phyloP scores from a whole-genome alignment of 2,329 filamentous ascomycete genomes.

The Cryphonectria parasitica region DNA sequence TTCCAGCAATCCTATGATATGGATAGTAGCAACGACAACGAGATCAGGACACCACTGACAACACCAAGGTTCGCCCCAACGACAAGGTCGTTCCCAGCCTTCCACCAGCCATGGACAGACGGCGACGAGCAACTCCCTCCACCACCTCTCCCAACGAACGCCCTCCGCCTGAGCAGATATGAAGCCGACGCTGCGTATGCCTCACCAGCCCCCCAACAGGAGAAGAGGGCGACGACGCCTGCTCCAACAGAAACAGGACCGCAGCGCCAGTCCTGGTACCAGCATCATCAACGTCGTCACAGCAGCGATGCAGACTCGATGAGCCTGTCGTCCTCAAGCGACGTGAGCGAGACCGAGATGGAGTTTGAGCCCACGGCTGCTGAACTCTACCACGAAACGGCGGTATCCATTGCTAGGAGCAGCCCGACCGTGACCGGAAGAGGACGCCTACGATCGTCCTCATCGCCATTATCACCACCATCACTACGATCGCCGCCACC shows the following conservation, averaged over 20 bases:
- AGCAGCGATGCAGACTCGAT: neutral
- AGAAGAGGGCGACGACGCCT: neutral
- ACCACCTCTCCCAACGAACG: neutral
- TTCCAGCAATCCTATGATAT: neutral
- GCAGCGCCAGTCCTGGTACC: slow-evolving; percentile 1
- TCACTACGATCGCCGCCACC: neutral
- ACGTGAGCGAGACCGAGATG: slow-evolving; percentile 4
- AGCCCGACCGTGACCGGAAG: neutral
- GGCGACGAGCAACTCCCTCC: neutral
- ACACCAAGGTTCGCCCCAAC: slow-evolving; percentile 5
- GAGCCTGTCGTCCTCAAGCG: slow-evolving; percentile 7
- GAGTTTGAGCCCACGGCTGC: slow-evolving; percentile 19
- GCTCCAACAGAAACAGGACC: neutral
- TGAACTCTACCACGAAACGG: slow-evolving; percentile 18
- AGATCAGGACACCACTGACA: slow-evolving; percentile 8
- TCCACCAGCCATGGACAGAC: neutral
- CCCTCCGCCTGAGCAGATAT: slow-evolving; percentile 12
- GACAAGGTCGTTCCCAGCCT: neutral
- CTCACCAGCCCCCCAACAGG: neutral
- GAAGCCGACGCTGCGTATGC: neutral
- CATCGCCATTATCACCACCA: neutral
- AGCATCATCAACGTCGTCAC: neutral
- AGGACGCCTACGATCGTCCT: neutral
- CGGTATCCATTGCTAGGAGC: slow-evolving; percentile 12
- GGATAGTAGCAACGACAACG: slow-evolving; percentile 20